These are phyloP conservation scores for Diaporthe australafricana DNA, from an alignment of 2,329 filamentous ascomycete genomes.

Conservation along the genomic window DNA sequence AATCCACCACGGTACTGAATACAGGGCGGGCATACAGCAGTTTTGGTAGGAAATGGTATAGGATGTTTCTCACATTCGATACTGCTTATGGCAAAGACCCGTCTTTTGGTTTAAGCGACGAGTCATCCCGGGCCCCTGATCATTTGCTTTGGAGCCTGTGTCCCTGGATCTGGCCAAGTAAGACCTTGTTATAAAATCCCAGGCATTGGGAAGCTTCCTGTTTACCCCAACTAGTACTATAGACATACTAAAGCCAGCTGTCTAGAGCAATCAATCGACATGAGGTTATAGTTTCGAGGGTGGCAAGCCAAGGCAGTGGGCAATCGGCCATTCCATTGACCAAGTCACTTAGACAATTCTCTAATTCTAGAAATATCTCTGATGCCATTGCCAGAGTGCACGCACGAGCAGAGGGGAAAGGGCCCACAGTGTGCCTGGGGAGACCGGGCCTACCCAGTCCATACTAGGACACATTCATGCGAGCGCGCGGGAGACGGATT, in stretches of 20 bases:
- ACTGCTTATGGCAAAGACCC: background rate
- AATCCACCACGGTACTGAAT: no score
- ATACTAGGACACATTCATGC: conserved; percentile 22
- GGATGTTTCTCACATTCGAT: background rate
- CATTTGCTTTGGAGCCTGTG: background rate
- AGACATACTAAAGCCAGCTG: background rate
- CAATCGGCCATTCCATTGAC: background rate
- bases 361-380: background rate
- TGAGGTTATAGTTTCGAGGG: background rate
- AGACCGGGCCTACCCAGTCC: background rate
- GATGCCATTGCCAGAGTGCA: background rate
- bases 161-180: background rate
- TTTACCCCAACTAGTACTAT: background rate
- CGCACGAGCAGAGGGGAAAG: background rate
- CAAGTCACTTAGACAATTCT: background rate
- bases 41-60: background rate
- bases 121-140: conserved; percentile 1
- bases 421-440: background rate
- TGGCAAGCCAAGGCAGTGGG: background rate
- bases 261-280: background rate
- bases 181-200: background rate
- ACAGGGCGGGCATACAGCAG: no score
- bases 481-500: conserved; percentile 11
- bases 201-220: background rate
- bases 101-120: background rate